Evolutionary conservation across 1,284 basidiomycete genomes (phyloP).

Genomic region (Cutaneotrichosporon sp.): DNA sequence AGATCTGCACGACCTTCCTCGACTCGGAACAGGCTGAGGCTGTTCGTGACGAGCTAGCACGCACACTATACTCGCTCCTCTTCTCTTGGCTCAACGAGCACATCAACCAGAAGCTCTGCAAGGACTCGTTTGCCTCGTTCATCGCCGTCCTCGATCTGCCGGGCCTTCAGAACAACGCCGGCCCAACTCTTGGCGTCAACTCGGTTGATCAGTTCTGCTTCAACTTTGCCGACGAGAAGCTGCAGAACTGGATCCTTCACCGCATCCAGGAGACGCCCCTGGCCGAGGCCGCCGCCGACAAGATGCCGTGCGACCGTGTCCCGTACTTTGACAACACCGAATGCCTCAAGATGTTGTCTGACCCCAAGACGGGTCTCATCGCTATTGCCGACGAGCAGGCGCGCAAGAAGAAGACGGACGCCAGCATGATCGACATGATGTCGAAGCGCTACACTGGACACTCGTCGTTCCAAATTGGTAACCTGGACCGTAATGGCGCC

Average conservation of each 20-base stretch:
- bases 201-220: constrained; percentile 94
- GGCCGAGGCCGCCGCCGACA: constrained; percentile 78
- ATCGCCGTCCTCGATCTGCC: constrained; percentile 95
- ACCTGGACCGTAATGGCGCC: constrained; percentile 68
- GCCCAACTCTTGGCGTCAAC: constrained; percentile 62
- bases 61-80: constrained; percentile 86
- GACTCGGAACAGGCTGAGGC: constrained; percentile 87
- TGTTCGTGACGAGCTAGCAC: constrained; percentile 89
- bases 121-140: constrained; percentile 84
- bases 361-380: constrained; percentile 82
- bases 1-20: constrained; percentile 92
- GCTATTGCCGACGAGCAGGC: constrained; percentile 98
- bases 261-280: constrained; percentile 65
- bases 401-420: constrained; percentile 82
- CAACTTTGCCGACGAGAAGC: constrained; percentile 89
- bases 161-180: constrained; percentile 80
- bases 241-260: constrained; percentile 79
- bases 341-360: constrained; percentile 78
- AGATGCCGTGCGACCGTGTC: constrained; percentile 58
- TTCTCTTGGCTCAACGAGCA: constrained; percentile 97
- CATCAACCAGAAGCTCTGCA: constrained; percentile 88
- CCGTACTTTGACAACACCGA: constrained; percentile 90
- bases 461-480: constrained; percentile 76
- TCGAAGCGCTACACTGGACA: constrained; percentile 92
- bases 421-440: constrained; percentile 92